Conservation (phyloP, 2,329 filamentous ascomycete genomes). For the Ophiostoma sp. region DNA sequence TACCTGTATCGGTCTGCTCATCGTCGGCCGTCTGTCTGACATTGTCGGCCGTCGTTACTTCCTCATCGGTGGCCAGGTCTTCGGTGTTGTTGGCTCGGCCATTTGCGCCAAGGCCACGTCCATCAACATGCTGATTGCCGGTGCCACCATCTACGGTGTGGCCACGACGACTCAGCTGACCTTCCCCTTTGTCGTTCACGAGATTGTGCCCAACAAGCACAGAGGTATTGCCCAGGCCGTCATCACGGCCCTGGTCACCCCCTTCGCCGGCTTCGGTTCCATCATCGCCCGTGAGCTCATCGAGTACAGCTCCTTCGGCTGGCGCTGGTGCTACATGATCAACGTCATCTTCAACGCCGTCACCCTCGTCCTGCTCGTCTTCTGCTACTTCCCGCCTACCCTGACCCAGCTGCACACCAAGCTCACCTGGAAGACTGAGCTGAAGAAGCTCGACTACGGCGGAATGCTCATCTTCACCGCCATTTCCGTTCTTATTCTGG, state of each 20-base stretch:
- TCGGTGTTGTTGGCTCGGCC: slow-evolving; percentile 40
- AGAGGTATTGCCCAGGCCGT: slow-evolving; percentile 36
- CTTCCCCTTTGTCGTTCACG: slow-evolving; percentile 42
- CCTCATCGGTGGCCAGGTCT: slow-evolving; percentile 42
- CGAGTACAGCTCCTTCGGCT: slow-evolving; percentile 39
- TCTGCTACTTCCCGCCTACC: slow-evolving; percentile 45
- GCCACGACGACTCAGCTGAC: slow-evolving; percentile 42
- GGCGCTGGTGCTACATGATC: slow-evolving; percentile 46
- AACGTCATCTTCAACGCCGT: slow-evolving; percentile 42
- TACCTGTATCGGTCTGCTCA: slow-evolving; percentile 37
- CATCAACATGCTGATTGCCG: slow-evolving; percentile 41
- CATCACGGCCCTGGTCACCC: slow-evolving; percentile 37
- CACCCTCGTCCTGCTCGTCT: slow-evolving; percentile 38
- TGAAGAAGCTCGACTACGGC: slow-evolving; percentile 41
- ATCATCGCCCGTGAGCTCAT: slow-evolving; percentile 39
- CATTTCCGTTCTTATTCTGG: slow-evolving; percentile 47
- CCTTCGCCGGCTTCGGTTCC: slow-evolving; percentile 36
- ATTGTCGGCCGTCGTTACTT: slow-evolving; percentile 45
- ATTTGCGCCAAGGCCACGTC: slow-evolving; percentile 40
- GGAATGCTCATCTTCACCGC: slow-evolving; percentile 49
- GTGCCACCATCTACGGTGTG: slow-evolving; percentile 40
- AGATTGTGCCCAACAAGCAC: slow-evolving; percentile 47
- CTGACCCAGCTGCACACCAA: slow-evolving; percentile 41
- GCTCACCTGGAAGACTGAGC: slow-evolving; percentile 39
- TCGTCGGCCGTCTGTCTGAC: slow-evolving; percentile 43